Evolutionary conservation across 164 flowering plant genomes (phyloP).

Genomic region (Piper betle): DNA sequence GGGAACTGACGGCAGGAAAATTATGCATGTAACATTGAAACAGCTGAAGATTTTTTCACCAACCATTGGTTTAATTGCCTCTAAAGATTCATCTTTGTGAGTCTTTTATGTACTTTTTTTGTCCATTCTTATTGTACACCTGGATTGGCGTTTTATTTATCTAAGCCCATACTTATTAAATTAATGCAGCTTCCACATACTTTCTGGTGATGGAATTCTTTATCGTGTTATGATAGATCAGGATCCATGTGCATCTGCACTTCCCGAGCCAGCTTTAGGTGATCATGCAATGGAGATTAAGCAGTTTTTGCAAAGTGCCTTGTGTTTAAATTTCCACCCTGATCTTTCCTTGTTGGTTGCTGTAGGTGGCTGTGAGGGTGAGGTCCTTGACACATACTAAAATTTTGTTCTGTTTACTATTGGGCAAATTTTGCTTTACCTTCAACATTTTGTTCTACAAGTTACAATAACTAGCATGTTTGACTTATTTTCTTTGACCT

Average conservation of each 20-base stretch:
- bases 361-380: conserved; percentile 25
- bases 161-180: conserved; percentile 8
- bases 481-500: not conserved
- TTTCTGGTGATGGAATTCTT: conserved; percentile 73
- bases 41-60: conserved; percentile 42
- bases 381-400: conserved; percentile 5
- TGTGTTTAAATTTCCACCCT: conserved; percentile 52
- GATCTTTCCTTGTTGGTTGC: conserved; percentile 43
- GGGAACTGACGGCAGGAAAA: conserved; percentile 70
- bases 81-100: conserved; percentile 49
- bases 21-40: conserved; percentile 35
- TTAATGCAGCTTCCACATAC: conserved; percentile 63
- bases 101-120: conserved; percentile 17
- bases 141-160: not conserved
- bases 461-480: not conserved
- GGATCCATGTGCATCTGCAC: conserved; percentile 36
- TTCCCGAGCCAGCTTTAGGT: conserved; percentile 19
- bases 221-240: conserved; percentile 52
- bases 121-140: not conserved
- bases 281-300: conserved; percentile 16
- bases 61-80: conserved; percentile 43
- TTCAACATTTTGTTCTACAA: conserved; percentile 1
- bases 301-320: conserved; percentile 31
- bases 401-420: conserved; percentile 26
- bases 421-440: not conserved